Percentiles rank a stretch among this genome's conserved stretches.
These are phyloP conservation scores for Aspergillus proliferans DNA, from an alignment of 2,329 filamentous ascomycete species.

Conservation along the genomic window DNA sequence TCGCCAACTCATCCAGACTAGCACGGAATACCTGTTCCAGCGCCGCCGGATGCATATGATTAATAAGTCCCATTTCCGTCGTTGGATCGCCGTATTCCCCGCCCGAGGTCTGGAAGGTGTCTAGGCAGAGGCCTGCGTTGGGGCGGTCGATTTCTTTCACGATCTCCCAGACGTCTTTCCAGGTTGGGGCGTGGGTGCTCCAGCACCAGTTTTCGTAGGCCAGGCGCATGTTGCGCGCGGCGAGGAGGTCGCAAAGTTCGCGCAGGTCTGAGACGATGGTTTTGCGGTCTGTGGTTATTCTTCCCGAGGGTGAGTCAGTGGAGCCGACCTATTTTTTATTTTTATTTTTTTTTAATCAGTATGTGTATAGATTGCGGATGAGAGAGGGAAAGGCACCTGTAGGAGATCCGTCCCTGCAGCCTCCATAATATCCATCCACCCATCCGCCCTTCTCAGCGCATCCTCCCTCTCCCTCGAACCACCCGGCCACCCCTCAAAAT, in stretches of 20 bases:
- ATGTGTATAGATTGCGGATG: background rate
- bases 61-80: constrained; percentile 54
- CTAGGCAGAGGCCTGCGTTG: constrained; percentile 68
- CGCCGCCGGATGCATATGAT: constrained; percentile 41
- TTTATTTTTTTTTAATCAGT: background rate
- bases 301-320: constrained; percentile 53
- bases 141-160: constrained; percentile 55
- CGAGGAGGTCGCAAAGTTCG: constrained; percentile 58
- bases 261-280: constrained; percentile 56
- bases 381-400: constrained; percentile 46
- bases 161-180: constrained; percentile 65
- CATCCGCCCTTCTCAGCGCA: constrained; percentile 56
- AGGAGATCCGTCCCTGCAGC: constrained; percentile 63
- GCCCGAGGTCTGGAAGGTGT: constrained; percentile 70
- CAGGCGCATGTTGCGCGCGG: constrained; percentile 52
- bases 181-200: constrained; percentile 63
- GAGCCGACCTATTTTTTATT: constrained; percentile 46
- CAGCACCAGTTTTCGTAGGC: constrained; percentile 82
- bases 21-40: constrained; percentile 47
- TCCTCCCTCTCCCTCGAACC: constrained; percentile 54
- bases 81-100: constrained; percentile 69
- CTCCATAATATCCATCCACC: constrained; percentile 68
- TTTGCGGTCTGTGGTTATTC: constrained; percentile 46
- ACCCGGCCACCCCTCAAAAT: constrained; percentile 68
- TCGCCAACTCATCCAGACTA: constrained; percentile 52